These are phyloP conservation scores for Entophlyctis helioformis DNA, from an alignment of 192 early-diverging fungal species.

Conservation along the genomic window DNA sequence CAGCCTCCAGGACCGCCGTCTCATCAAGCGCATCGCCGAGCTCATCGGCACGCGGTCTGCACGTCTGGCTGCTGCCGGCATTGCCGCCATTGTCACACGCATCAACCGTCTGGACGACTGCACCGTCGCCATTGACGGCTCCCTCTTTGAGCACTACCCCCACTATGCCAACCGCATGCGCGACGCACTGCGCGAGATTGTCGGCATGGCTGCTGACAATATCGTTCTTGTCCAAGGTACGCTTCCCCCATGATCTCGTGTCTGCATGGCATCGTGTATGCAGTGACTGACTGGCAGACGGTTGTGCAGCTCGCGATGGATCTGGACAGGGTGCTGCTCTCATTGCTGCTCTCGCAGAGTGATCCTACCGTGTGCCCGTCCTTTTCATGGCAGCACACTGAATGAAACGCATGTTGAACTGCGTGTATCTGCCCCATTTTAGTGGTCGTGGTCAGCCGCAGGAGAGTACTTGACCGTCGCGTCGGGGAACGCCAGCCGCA, in stretches of 20 bases:
- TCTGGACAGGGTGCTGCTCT: constrained; percentile 54
- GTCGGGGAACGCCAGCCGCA: no score
- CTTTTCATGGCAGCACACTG: no score
- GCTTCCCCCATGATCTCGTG: neutral
- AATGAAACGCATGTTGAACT: no score
- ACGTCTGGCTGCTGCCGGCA: constrained; percentile 33
- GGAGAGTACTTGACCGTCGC: no score
- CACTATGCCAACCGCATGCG: constrained; percentile 69
- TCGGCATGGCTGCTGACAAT: constrained; percentile 51
- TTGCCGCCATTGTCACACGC: constrained; percentile 56
- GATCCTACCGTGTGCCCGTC: no score
- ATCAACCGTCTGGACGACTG: constrained; percentile 36
- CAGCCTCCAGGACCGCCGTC: constrained; percentile 51
- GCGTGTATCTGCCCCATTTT: no score
- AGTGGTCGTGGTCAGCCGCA: no score
- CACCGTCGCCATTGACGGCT: constrained; percentile 87
- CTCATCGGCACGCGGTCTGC: constrained; percentile 75
- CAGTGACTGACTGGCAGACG: no score
- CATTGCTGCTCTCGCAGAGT: constrained; percentile 35
- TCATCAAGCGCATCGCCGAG: constrained; percentile 59
- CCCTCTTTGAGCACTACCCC: constrained; percentile 83
- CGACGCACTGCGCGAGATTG: constrained; percentile 57
- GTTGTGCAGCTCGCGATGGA: constrained; percentile 48
- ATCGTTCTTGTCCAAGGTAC: constrained; percentile 59
- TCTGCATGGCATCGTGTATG: neutral